Evolutionary conservation across 208 protist species (phyloP).

Genomic region (Wallacemonas sp.): DNA sequence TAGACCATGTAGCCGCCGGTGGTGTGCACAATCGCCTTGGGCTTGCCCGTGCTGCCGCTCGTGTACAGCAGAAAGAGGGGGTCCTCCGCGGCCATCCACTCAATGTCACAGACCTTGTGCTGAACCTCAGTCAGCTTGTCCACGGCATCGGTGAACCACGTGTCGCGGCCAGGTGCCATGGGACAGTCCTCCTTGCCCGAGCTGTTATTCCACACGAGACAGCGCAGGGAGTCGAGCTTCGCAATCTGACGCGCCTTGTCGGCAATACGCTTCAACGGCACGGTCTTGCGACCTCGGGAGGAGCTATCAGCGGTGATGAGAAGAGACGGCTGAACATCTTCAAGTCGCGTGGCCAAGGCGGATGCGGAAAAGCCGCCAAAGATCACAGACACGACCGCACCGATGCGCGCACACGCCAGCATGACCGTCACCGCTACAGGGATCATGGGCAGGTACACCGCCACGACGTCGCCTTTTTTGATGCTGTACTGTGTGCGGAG

Average conservation of each 20-base stretch:
- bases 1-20: slow-evolving; percentile 95
- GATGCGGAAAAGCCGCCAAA: slow-evolving; percentile 85
- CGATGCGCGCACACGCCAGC: slow-evolving; percentile 98
- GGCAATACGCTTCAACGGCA: slow-evolving; percentile 88
- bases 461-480: slow-evolving; percentile 92
- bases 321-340: slow-evolving; percentile 59
- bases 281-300: slow-evolving; percentile 81
- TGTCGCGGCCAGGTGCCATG: slow-evolving; percentile 63
- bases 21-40: slow-evolving; percentile 96
- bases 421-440: slow-evolving; percentile 90
- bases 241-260: slow-evolving; percentile 74
- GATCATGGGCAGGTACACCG: slow-evolving; percentile 97
- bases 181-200: slow-evolving; percentile 31
- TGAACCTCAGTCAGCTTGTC: slow-evolving; percentile 25
- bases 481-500: slow-evolving; percentile 87
- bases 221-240: slow-evolving; percentile 20
- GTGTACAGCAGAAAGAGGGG: slow-evolving; percentile 98
- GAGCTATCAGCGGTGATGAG: slow-evolving; percentile 83
- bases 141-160: slow-evolving; percentile 66
- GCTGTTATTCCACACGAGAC: slow-evolving; percentile 57
- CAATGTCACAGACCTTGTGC: slow-evolving; percentile 60
- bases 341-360: slow-evolving; percentile 53
- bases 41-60: slow-evolving; percentile 96
- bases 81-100: slow-evolving; percentile 94
- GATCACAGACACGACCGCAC: slow-evolving; percentile 83